Conservation (phyloP, 2,329 filamentous ascomycete species). For the Fusarium sp. region DNA sequence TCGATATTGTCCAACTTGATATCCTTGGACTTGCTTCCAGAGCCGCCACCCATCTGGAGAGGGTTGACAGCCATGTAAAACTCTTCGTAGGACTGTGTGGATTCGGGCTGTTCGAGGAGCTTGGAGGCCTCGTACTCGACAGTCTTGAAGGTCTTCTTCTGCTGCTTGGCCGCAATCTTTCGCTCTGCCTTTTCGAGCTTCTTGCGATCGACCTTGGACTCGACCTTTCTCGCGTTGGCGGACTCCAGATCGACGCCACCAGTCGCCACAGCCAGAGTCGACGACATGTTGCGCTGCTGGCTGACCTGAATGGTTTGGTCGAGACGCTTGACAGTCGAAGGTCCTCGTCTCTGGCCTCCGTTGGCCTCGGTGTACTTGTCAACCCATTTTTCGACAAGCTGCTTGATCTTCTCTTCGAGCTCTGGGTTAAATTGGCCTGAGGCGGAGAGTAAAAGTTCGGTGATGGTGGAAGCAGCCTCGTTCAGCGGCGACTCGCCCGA, state of each 20-base stretch:
- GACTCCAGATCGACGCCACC: slow-evolving; percentile 92
- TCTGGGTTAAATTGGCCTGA: slow-evolving; percentile 81
- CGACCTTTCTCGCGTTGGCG: slow-evolving; percentile 90
- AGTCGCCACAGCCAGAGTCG: slow-evolving; percentile 87
- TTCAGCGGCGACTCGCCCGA: slow-evolving; percentile 79
- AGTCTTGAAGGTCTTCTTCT: slow-evolving; percentile 97
- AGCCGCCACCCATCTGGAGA: slow-evolving; percentile 80
- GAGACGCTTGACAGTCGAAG: slow-evolving; percentile 83
- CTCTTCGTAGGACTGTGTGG: slow-evolving; percentile 94
- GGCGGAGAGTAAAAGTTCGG: slow-evolving; percentile 92
- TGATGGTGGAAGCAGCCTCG: slow-evolving; percentile 86
- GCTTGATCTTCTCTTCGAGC: slow-evolving; percentile 81
- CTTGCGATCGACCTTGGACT: slow-evolving; percentile 97
- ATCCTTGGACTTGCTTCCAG: slow-evolving; percentile 93
- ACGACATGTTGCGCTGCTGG: slow-evolving; percentile 94
- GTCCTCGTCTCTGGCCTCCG: slow-evolving; percentile 77
- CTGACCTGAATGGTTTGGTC: slow-evolving; percentile 97
- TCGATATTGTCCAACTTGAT: slow-evolving; percentile 98
- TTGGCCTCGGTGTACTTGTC: slow-evolving; percentile 80
- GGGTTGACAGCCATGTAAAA: slow-evolving; percentile 99
- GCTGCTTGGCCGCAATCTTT: slow-evolving; percentile 98
- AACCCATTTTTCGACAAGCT: slow-evolving; percentile 91
- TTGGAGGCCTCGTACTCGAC: slow-evolving; percentile 97
- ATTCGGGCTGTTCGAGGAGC: slow-evolving; percentile 84
- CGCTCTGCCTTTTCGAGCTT: slow-evolving; percentile 98